phyloP scores from a whole-genome alignment of 768 basidiomycete genomes.

The Lentinula guzmanii region DNA sequence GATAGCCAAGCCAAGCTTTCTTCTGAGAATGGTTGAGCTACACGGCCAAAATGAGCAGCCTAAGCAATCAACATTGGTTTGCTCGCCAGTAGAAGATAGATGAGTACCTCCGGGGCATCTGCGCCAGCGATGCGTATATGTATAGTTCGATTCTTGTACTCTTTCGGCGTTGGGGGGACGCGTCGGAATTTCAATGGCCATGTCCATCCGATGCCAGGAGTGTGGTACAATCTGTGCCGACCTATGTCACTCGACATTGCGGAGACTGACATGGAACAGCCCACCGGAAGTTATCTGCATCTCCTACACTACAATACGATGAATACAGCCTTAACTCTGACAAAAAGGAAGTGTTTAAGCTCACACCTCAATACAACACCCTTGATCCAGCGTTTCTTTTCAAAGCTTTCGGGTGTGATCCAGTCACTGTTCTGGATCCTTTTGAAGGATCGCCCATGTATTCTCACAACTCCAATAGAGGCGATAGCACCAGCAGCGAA shows the following conservation, averaged over 20 bases:
- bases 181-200: slow-evolving; percentile 67
- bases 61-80: slow-evolving; percentile 18
- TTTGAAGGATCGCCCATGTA: slow-evolving; percentile 47
- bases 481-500: slow-evolving; percentile 36
- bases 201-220: slow-evolving; percentile 67
- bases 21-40: slow-evolving; percentile 65
- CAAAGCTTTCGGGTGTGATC: slow-evolving; percentile 59
- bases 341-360: slow-evolving; percentile 11
- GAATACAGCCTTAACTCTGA: neutral
- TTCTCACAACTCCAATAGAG: slow-evolving; percentile 23
- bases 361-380: slow-evolving; percentile 75
- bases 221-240: slow-evolving; percentile 59
- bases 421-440: slow-evolving; percentile 63
- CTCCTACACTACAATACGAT: slow-evolving; percentile 56
- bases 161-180: slow-evolving; percentile 57
- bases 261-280: neutral
- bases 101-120: slow-evolving; percentile 83
- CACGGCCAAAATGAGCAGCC: slow-evolving; percentile 82
- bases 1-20: slow-evolving; percentile 77
- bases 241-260: neutral
- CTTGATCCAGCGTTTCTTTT: slow-evolving; percentile 59
- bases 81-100: too few relatives aligned
- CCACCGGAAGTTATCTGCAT: slow-evolving; percentile 77
- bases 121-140: slow-evolving; percentile 87
- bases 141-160: slow-evolving; percentile 74